Conservation (phyloP, 1,284 basidiomycete species). For the Peniophora sp. region DNA sequence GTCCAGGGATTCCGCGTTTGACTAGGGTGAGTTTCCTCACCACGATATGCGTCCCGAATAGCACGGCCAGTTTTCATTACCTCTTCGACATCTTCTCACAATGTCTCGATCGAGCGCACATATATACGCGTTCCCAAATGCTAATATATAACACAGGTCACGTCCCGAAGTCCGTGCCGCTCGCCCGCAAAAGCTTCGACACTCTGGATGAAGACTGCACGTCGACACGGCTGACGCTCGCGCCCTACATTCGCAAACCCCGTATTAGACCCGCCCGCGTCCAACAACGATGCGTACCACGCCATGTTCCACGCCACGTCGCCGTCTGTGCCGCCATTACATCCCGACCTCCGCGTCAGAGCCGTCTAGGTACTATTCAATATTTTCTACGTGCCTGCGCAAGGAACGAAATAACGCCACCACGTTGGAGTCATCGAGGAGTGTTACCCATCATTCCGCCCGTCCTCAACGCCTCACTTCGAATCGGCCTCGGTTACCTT, state of each 20-base stretch:
- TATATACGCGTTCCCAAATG: no score
- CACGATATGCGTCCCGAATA: no score
- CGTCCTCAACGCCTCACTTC: not conserved
- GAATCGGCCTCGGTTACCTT: not conserved
- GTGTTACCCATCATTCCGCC: not conserved
- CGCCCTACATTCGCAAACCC: not conserved
- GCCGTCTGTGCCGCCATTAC: not conserved
- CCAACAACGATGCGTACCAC: not conserved
- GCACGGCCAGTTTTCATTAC: no score
- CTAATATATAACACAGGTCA: not conserved
- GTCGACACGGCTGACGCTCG: not conserved
- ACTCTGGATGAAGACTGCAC: not conserved
- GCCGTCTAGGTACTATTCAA: not conserved
- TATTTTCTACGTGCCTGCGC: not conserved
- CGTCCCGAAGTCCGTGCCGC: not conserved
- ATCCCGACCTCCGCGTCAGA: not conserved
- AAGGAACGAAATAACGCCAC: not conserved
- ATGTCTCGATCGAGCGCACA: no score
- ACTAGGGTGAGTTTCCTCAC: conserved; percentile 47
- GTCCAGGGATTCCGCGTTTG: conserved; percentile 56
- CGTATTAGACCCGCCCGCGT: not conserved
- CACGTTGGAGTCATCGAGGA: not conserved
- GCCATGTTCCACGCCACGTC: not conserved
- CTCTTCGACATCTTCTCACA: no score
- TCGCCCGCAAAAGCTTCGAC: not conserved